A percentile compares a stretch with the other conserved stretches of the same genome.
These are phyloP conservation scores for Corynascus novoguineensis DNA, from an alignment of 495 filamentous ascomycete genomes.

Conservation along the genomic window DNA sequence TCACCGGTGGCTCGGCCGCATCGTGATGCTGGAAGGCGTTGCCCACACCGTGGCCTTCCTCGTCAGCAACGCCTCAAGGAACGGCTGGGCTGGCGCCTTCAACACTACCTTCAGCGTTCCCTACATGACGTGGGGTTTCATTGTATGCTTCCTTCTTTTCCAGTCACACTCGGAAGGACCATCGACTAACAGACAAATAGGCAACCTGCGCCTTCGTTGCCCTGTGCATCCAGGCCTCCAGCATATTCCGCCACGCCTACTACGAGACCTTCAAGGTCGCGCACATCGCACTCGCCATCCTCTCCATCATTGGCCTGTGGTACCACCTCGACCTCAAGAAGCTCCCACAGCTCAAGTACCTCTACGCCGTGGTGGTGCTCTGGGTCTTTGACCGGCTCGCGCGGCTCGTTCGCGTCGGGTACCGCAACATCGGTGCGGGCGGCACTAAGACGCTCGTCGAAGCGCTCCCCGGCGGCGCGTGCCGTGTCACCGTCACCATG, in stretches of 20 bases:
- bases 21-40: slow-evolving; percentile 60
- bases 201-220: slow-evolving; percentile 54
- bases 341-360: slow-evolving; percentile 57
- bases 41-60: slow-evolving; percentile 54
- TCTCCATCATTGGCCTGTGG: slow-evolving; percentile 62
- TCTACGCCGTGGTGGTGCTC: slow-evolving; percentile 53
- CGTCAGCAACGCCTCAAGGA: slow-evolving; percentile 23
- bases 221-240: slow-evolving; percentile 66
- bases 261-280: slow-evolving; percentile 81
- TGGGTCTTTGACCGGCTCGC: slow-evolving; percentile 61
- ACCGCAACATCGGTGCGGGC: slow-evolving; percentile 63
- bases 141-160: slow-evolving; percentile 40
- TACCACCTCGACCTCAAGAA: slow-evolving; percentile 59
- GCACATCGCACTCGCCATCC: slow-evolving; percentile 63
- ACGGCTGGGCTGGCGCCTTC: slow-evolving; percentile 44
- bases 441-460: slow-evolving; percentile 56
- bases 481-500: slow-evolving; percentile 68
- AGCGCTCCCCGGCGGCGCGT: slow-evolving; percentile 58
- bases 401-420: slow-evolving; percentile 50
- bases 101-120: slow-evolving; percentile 29
- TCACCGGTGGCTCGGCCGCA: slow-evolving; percentile 73
- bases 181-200: slow-evolving; percentile 34
- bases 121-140: slow-evolving; percentile 49
- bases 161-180: background rate
- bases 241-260: slow-evolving; percentile 76